These are phyloP conservation scores for Adansonia gregorii DNA, from an alignment of 441 rosid species.

Conservation along the genomic window DNA sequence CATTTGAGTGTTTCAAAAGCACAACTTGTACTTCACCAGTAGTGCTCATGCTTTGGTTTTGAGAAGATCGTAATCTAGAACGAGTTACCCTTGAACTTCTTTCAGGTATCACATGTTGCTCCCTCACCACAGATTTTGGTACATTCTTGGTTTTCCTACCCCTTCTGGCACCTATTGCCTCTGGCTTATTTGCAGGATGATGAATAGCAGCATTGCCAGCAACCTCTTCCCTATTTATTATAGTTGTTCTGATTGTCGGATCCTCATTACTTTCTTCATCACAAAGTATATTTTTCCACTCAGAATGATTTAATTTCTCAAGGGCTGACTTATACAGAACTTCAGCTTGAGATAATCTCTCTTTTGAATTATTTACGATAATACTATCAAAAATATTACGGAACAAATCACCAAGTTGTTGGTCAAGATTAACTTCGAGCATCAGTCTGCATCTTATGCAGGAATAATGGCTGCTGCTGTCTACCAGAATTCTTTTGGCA, in stretches of 20 bases:
- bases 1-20: conserved; percentile 35
- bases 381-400: conserved; percentile 43
- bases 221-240: conserved; percentile 35
- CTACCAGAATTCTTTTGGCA: conserved; percentile 56
- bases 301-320: conserved; percentile 58
- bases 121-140: conserved; percentile 45
- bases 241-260: conserved; percentile 24
- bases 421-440: conserved; percentile 60
- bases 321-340: conserved; percentile 60
- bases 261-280: conserved; percentile 37
- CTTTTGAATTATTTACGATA: conserved; percentile 35
- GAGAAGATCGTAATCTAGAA: conserved; percentile 64
- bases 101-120: conserved; percentile 45
- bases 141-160: conserved; percentile 50
- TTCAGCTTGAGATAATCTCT: conserved; percentile 60
- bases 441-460: conserved; percentile 69
- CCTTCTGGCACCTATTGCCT: conserved; percentile 44
- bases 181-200: conserved; percentile 26
- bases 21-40: conserved; percentile 38
- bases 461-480: conserved; percentile 42
- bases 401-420: conserved; percentile 72
- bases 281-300: conserved; percentile 59
- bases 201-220: conserved; percentile 27
- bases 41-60: conserved; percentile 43
- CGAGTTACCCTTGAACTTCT: conserved; percentile 69